Evolutionary conservation across 2,329 filamentous ascomycete genomes (phyloP), one percentile per base, ranked within the genome.

Genomic region (Epichloe typhina): DNA sequence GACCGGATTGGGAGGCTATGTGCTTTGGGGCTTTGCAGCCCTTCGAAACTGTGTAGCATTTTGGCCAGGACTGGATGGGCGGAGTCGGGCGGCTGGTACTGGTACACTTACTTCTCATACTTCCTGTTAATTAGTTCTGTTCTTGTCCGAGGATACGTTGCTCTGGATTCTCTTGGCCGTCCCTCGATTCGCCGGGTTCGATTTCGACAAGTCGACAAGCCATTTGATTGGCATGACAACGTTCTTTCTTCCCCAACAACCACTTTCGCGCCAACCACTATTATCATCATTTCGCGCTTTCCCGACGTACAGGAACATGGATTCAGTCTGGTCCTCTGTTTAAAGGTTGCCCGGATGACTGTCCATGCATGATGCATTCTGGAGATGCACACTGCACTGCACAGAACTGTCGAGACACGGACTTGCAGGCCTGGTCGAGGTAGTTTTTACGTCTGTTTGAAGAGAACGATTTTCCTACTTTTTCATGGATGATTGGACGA

Each of bases 41-140:
- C 58, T 56, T 58, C 59, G 58, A 62, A 58, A 59, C 52, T 62
- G 58, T 59, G 56, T 60, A 64, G 61, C 64, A 61, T 51, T 64
- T 62, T 62, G 60, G 59, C 58, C 60, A 57, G 60, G 60, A 56
- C 56, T 59, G 64, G 57, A 67, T 69, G 69, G 69, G 66, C 69
- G 66, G 67, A 66, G 66, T 67, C 65, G 57, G 54, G 54, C 46
- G 59, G 56, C 55, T 26, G 26, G 26, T 26, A 26, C 26, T 59
- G 45, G 56, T 52, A 51, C 52, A 55, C 49, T 54, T 58, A 42
- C 50, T 51, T 40, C 53, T 44, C 46, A 52, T 54, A 4, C 33
- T 46, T 43, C 47, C 38, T 47, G 33, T 45, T 36, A 4, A 51
- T 46, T 43, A 31, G 42, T 38, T 46, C 41, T 52, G 17, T 23